Evolutionary conservation across 129 eudicot species (phyloP).

Genomic region (Deinandra increscens): DNA sequence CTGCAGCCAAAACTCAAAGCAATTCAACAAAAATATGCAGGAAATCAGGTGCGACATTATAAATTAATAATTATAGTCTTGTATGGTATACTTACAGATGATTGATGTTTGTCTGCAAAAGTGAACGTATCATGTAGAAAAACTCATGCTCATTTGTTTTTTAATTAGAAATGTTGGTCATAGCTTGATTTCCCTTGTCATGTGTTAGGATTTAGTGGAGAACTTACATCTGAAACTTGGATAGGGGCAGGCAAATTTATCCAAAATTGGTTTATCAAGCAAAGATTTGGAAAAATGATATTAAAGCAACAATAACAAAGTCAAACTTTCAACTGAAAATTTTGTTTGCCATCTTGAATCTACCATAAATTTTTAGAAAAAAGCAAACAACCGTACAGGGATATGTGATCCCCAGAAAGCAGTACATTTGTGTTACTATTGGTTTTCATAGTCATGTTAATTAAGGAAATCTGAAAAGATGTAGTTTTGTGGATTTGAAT

Average conservation of each 20-base stretch:
- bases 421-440: neutral
- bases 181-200: conserved; percentile 15
- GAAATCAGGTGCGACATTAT: conserved; percentile 72
- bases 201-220: conserved; percentile 6
- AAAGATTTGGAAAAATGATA: conserved; percentile 8
- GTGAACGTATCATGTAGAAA: conserved; percentile 17
- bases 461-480: neutral
- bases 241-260: neutral
- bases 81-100: neutral
- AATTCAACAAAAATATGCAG: conserved; percentile 94
- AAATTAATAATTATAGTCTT: neutral
- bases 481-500: neutral
- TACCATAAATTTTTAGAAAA: neutral
- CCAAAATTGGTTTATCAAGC: conserved; percentile 12
- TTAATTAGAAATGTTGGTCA: conserved; percentile 15
- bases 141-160: neutral
- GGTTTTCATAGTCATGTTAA: no score
- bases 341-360: conserved; percentile 3
- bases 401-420: neutral
- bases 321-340: conserved; percentile 9
- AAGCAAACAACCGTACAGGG: conserved; percentile 4
- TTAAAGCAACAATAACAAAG: neutral
- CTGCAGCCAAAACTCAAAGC: conserved; percentile 98
- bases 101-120: conserved; percentile 15
- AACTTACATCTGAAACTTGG: conserved; percentile 1